Evolutionary conservation across 345 rosid species (phyloP).

Genomic region (Hypericum androsaemum): DNA sequence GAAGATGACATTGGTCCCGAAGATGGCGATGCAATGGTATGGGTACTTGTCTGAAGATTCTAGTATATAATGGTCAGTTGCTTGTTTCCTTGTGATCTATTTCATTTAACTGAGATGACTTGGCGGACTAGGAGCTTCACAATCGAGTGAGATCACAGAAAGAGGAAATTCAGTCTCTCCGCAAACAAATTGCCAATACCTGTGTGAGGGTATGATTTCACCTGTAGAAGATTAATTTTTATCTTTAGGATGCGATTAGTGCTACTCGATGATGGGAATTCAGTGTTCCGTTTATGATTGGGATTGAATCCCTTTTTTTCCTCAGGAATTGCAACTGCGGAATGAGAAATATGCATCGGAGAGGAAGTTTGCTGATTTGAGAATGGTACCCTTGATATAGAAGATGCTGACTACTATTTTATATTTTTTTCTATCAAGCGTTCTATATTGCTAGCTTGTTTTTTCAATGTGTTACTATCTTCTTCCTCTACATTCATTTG

Average conservation of each 20-base stretch:
- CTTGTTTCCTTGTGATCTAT: constrained; percentile 6
- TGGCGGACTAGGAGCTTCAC: constrained; percentile 47
- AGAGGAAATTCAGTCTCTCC: constrained; percentile 69
- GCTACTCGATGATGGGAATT: neutral
- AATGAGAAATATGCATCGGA: constrained; percentile 71
- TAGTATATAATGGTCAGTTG: constrained; percentile 6
- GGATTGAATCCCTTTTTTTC: constrained; percentile 5
- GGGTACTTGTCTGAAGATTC: constrained; percentile 9
- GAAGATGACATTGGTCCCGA: constrained; percentile 35
- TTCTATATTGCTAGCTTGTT: no score
- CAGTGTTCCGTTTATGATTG: neutral
- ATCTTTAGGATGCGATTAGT: constrained; percentile 2
- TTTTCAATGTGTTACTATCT: no score
- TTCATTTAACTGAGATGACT: constrained; percentile 15
- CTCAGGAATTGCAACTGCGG: constrained; percentile 76
- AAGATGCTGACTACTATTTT: no score
- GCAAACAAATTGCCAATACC: constrained; percentile 65
- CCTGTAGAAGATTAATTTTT: neutral
- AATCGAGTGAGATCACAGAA: constrained; percentile 47
- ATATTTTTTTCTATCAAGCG: no score
- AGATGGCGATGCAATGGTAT: constrained; percentile 65
- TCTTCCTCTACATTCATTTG: no score
- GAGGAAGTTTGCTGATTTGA: constrained; percentile 79
- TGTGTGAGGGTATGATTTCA: constrained; percentile 49
- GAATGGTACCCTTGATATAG: constrained; percentile 39